Evolutionary conservation across 1,139 yeast species (phyloP), one percentile per base, ranked within the genome.

Genomic region (Debaryomyces psychrophilus): DNA sequence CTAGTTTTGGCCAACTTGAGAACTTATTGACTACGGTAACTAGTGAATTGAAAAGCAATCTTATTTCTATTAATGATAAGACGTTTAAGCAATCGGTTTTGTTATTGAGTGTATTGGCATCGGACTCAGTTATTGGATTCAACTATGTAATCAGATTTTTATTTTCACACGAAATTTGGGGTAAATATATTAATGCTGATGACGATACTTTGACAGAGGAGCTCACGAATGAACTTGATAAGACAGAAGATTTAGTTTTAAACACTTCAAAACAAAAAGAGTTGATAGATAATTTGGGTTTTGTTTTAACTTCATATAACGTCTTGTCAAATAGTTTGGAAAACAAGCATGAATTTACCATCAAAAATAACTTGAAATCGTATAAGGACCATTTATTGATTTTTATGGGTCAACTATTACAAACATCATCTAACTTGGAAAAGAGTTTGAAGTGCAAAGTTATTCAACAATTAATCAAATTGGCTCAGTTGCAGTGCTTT

Each of bases 331-430:
- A 31, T 4, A 48, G 40, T 11, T 59, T 81, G 28, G 73, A 74
- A 49, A 51, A 60, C 23, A n/a, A 33, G 7, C 38, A 41, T 20
- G 47, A 43, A 8, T 48, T 55, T 44, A 44, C 44, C 37, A 41
- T 34, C 12, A 42, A 45, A 3, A 64, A 58, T 49, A 52, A 47
- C 25, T 57, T 60, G 35, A 36, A 47, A 11, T 31, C 45, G 1
- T 78, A 69, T 60, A 87, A 87, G 57, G 96, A 90, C 56, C 81
- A 81, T 42, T 67, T 90, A 15, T 67, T 89, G 35, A 79, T 84
- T 45, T 71, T 85, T 43, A 64, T 88, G 53, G 82, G 90, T 11
- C 86, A 81, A 59, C 73, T 88, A 3, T 72, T 90, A 44, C 81
- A 85, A 62, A 77, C 85, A 0, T 75, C 89, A 0, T 82, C 95